Evolutionary conservation across 345 rosid genomes (phyloP), one percentile per base, ranked within the genome.

Genomic region (Gossypium longicalyx): DNA sequence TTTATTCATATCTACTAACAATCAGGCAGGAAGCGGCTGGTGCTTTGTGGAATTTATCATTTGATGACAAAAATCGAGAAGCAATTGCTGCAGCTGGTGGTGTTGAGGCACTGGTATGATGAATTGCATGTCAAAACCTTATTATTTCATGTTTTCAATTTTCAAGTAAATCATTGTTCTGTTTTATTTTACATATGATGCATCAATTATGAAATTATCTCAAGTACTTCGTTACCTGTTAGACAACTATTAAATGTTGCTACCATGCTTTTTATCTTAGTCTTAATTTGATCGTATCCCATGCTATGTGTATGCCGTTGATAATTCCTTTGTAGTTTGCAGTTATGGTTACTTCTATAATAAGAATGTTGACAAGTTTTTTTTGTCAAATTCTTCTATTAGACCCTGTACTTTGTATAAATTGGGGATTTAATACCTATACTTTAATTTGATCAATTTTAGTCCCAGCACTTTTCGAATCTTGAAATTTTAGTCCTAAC

Each of bases 1-100:
- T 22, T 67, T 67, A 67, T 12, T 44, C 56, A 38, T 72, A 58
- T 72, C 65, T 57, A 23, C 62, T 71, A 11, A 8, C n/a, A 64
- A 72, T 77, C 82, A 88, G 89, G 86, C 94, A 91, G 72, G 97
- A 91, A 87, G 92, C 94, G 65, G 94, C 94, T 75, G 97, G 97
- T 64, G 97, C 97, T 19, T 74, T 91, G 51, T 91, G 97, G 97
- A 91, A 91, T 82, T 78, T 91, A 65, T 91, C 94, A n/a, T 89
- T 91, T 45, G 97, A 91, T 70, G 97, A 91, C 78, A 86, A 85
- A 86, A 91, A 89, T 82, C 83, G 92, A 53, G 97, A 91, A 87
- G 90, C 90, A 41, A 91, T 91, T 78, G 92, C 94, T 9, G 89
- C 83, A 71, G 89, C 87, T 83, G 86, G 92, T 82, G 97, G 97